Evolutionary conservation across 306 rosid species (phyloP), one percentile per base, ranked within the genome.

Genomic region (Begonia loranthoides): DNA sequence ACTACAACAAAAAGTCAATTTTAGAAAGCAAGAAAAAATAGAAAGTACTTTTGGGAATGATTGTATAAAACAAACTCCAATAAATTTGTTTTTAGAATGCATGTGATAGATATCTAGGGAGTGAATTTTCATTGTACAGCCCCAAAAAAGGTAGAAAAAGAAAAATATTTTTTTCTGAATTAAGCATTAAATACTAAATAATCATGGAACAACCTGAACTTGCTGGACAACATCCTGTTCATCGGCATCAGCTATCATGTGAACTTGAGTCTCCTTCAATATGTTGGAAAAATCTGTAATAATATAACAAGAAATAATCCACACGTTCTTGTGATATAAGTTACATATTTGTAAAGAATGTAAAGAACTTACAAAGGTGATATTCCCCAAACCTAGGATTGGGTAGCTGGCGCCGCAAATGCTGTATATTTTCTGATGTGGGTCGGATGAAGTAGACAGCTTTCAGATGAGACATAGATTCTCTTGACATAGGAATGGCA

Each of bases 241-340:
- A 67, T 90, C 99, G 34, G 95, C 78, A 76, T 90, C 99, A 50
- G 95, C 99, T 66, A 90, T 76, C 34, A 68, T 39, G 59, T 82
- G 95, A 78, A 90, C 82, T 67, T 90, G 94, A 64, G 85, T 71
- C 70, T 86, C 94, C 92, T 82, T 86, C 94, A 90, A 59, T 61
- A 90, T 66, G 83, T 82, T 90, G 86, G 99, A 85, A 92, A 90
- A 90, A 80, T 80, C 95, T 90, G 95, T 62, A 63, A 74, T 58
- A 79, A 57, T 46, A 68, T 67, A 62, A 81, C 66, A 79, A 75
- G 36, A 73, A 58, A 47, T 70, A 66, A 63, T 76, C 64, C 69
- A 70, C 71, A 58, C 61, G 76, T 72, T 41, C 43, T 24, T 21
- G 45, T 57, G 58, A 46, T 50, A 13, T 41, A 12, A 11, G 15